Percentiles rank a stretch among this genome's conserved stretches.
Conservation (phyloP, 768 basidiomycete species). For the Suillus subluteus region DNA sequence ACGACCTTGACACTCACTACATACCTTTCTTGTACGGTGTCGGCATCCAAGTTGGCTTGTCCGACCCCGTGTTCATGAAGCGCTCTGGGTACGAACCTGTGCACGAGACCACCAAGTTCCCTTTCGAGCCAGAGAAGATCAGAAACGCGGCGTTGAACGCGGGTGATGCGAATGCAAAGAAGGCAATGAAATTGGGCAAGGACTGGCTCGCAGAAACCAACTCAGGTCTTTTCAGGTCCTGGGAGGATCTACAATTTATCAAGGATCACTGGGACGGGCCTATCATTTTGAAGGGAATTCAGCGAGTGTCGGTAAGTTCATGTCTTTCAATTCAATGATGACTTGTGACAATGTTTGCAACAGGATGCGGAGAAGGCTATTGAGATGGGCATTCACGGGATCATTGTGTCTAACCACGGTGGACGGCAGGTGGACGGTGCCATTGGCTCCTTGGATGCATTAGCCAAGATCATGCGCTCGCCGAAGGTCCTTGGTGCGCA, state of each 20-base stretch:
- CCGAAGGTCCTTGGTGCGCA: slow-evolving; percentile 61
- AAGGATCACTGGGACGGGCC: slow-evolving; percentile 79
- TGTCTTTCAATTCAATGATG: not conserved
- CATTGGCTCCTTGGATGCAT: slow-evolving; percentile 72
- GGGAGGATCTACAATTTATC: slow-evolving; percentile 74
- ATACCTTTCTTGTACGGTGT: slow-evolving; percentile 70
- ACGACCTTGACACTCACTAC: slow-evolving; percentile 67
- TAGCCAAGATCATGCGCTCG: slow-evolving; percentile 71
- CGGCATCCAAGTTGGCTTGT: slow-evolving; percentile 66
- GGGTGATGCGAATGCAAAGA: slow-evolving; percentile 51
- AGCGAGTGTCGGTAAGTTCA: slow-evolving; percentile 56
- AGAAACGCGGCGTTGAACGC: slow-evolving; percentile 40
- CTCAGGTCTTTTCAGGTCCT: slow-evolving; percentile 63
- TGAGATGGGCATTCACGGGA: slow-evolving; percentile 45
- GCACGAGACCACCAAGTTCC: slow-evolving; percentile 50
- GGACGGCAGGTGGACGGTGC: slow-evolving; percentile 83
- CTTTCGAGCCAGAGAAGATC: slow-evolving; percentile 56
- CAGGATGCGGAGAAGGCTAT: slow-evolving; percentile 57
- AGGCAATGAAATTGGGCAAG: slow-evolving; percentile 50
- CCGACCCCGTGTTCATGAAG: slow-evolving; percentile 82
- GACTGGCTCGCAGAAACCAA: slow-evolving; percentile 68
- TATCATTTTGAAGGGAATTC: slow-evolving; percentile 78
- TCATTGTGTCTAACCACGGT: slow-evolving; percentile 50
- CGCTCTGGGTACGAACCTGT: slow-evolving; percentile 48
- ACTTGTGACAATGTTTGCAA: not conserved